phyloP scores from a whole-genome alignment of 768 basidiomycete species.

The Rhodotorula babjevae region DNA sequence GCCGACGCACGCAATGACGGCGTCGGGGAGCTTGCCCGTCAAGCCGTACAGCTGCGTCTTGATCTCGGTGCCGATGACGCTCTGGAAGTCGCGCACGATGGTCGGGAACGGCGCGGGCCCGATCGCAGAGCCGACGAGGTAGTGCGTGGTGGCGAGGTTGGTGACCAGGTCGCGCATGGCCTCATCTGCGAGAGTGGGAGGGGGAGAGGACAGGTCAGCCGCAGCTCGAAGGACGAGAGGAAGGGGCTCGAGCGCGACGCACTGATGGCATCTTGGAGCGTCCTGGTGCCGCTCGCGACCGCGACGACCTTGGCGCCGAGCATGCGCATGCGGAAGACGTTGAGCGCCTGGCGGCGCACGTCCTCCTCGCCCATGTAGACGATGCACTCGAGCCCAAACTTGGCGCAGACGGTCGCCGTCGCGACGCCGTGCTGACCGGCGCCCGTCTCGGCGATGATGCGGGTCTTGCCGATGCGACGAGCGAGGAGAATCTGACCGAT shows the following conservation, averaged over 20 bases:
- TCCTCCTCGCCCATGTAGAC: constrained; percentile 99
- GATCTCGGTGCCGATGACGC: constrained; percentile 90
- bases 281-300: constrained; percentile 86
- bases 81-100: constrained; percentile 96
- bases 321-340: constrained; percentile 98
- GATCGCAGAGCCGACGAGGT: constrained; percentile 93
- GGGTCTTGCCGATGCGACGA: constrained; percentile 84
- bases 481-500: constrained; percentile 94
- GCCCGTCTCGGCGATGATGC: constrained; percentile 98
- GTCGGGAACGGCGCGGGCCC: constrained; percentile 99
- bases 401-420: constrained; percentile 95
- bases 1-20: constrained; percentile 92
- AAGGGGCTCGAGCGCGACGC: constrained; percentile 1
- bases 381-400: constrained; percentile 89
- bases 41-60: constrained; percentile 70
- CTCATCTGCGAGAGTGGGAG: constrained; percentile 57
- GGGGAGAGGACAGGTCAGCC: neutral
- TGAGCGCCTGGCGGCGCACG: constrained; percentile 88
- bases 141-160: constrained; percentile 87
- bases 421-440: constrained; percentile 99
- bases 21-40: constrained; percentile 83
- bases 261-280: constrained; percentile 92
- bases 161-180: constrained; percentile 99
- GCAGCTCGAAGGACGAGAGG: neutral
- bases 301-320: constrained; percentile 92